Percentiles rank a stretch among this genome's conserved stretches.
These are phyloP conservation scores for Macrotyloma uniflorum DNA, from an alignment of 306 rosid genomes.

Conservation along the genomic window DNA sequence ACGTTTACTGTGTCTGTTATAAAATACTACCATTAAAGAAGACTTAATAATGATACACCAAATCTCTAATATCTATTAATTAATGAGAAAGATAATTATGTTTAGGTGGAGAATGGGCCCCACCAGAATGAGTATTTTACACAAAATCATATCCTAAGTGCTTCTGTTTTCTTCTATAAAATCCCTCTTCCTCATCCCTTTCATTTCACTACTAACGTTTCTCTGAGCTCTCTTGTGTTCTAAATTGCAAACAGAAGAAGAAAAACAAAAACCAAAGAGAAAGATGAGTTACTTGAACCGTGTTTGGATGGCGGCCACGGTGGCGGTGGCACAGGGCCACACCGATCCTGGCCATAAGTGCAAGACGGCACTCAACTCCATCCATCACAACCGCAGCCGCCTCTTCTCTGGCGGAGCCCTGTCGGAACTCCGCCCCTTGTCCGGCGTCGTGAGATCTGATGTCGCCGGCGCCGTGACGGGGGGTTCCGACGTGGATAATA, in stretches of 20 bases:
- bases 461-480: slow-evolving; percentile 28
- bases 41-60: not conserved
- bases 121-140: not conserved
- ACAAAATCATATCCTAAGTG: not conserved
- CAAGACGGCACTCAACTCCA: slow-evolving; percentile 63
- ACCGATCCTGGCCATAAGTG: slow-evolving; percentile 60
- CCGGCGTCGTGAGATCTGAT: slow-evolving; percentile 52
- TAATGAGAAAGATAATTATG: not conserved
- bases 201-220: not conserved
- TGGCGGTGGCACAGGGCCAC: slow-evolving; percentile 72
- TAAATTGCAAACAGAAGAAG: not conserved
- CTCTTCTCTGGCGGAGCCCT: slow-evolving; percentile 44
- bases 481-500: slow-evolving; percentile 45
- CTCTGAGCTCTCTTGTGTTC: too few species aligned
- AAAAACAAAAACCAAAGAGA: not conserved
- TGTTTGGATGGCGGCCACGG: slow-evolving; percentile 78
- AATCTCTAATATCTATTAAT: not conserved
- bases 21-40: not conserved
- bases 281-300: slow-evolving; percentile 64
- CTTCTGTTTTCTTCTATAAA: slow-evolving; percentile 33
- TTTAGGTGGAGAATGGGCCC: not conserved
- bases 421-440: slow-evolving; percentile 43
- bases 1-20: not conserved
- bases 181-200: not conserved
- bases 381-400: slow-evolving; percentile 53